Conservation (phyloP, 352 stramenopile genomes). For the Phytophthora citrophthora region DNA sequence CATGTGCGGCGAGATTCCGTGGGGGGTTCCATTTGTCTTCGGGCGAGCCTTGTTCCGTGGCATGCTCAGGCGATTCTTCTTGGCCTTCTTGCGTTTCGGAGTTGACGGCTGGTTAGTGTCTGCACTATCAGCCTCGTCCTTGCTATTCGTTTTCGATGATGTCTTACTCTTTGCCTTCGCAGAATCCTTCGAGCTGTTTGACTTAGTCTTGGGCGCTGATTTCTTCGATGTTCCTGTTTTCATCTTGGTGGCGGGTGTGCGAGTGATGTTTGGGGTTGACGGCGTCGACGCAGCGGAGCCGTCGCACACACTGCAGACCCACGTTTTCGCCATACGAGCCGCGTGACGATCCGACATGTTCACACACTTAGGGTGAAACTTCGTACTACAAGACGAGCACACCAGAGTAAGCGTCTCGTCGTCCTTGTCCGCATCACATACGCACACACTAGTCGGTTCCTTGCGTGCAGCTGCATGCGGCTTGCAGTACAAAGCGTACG, state of each 20-base stretch:
- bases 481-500: constrained; percentile 81
- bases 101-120: constrained; percentile 3
- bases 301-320: constrained; percentile 39
- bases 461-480: constrained; percentile 57
- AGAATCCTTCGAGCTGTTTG: constrained; percentile 20
- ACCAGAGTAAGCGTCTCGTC: constrained; percentile 62
- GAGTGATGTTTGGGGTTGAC: constrained; percentile 7
- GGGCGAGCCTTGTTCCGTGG: constrained; percentile 34
- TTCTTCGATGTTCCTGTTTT: constrained; percentile 26
- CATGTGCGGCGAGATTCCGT: constrained; percentile 52
- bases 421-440: constrained; percentile 41
- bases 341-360: constrained; percentile 81
- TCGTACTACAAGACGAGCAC: constrained; percentile 66
- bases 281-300: constrained; percentile 29
- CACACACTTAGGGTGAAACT: constrained; percentile 83
- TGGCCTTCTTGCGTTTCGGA: constrained; percentile 36
- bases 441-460: constrained; percentile 50
- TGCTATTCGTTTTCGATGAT: constrained; percentile 19
- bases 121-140: constrained; percentile 15
- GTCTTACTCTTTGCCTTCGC: constrained; percentile 11
- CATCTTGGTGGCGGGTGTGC: constrained; percentile 5
- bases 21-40: constrained; percentile 23
- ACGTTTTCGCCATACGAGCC: constrained; percentile 56
- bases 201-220: constrained; percentile 9
- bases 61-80: constrained; percentile 38